phyloP scores from a whole-genome alignment of 176 grass and related monocot genomes.

The Bonia amplexicaulis region DNA sequence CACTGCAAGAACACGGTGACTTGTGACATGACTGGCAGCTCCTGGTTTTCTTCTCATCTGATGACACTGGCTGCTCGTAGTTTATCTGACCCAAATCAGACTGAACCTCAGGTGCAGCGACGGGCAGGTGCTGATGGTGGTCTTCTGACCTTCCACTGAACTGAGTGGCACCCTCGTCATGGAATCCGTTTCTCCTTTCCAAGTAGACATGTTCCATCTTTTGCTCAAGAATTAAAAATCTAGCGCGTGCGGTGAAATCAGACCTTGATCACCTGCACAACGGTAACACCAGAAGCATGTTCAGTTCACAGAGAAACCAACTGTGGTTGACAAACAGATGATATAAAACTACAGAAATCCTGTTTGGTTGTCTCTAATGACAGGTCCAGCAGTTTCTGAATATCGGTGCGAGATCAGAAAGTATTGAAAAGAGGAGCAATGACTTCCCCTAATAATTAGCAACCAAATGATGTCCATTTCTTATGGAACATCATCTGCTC shows the following conservation, averaged over 20 bases:
- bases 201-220: conserved; percentile 33
- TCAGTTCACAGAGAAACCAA: conserved; percentile 1
- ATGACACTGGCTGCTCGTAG: conserved; percentile 25
- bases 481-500: background rate
- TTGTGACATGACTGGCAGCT: conserved; percentile 26
- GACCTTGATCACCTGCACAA: conserved; percentile 21
- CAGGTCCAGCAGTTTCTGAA: conserved; percentile 14
- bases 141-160: conserved; percentile 33
- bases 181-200: conserved; percentile 31
- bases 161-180: conserved; percentile 19
- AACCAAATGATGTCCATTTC: conserved; percentile 8
- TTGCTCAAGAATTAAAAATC: background rate
- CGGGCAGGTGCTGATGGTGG: background rate
- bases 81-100: conserved; percentile 18
- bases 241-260: background rate
- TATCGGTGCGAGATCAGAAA: background rate
- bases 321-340: background rate
- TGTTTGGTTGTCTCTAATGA: background rate
- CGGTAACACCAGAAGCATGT: background rate
- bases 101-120: conserved; percentile 15
- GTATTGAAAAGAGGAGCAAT: background rate
- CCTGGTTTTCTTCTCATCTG: conserved; percentile 36
- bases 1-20: conserved; percentile 25
- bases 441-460: background rate
- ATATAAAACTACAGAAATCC: background rate